Percentiles rank a stretch among this genome's conserved stretches.
Conservation (phyloP, 1,284 basidiomycete genomes). For the Peniophora sp. region DNA sequence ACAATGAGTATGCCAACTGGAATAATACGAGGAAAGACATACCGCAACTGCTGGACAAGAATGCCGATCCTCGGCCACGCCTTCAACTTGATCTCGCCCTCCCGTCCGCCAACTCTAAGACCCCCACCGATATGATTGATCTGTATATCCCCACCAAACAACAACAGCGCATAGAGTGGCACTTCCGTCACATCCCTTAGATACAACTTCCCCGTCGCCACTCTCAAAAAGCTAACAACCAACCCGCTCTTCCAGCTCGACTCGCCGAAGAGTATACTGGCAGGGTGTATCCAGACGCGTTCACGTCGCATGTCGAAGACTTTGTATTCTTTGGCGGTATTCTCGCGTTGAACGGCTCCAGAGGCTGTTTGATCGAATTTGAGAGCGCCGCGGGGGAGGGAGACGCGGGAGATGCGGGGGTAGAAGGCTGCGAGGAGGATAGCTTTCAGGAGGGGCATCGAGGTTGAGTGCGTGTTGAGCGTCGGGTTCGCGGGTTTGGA, state of each 20-base stretch:
- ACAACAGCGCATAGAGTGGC: conserved; percentile 77
- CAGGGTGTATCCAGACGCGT: conserved; percentile 80
- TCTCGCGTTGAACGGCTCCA: conserved; percentile 76
- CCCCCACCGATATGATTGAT: conserved; percentile 78
- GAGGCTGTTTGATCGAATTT: conserved; percentile 80
- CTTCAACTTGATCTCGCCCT: conserved; percentile 54
- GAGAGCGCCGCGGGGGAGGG: conserved; percentile 65
- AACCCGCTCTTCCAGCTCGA: conserved; percentile 74
- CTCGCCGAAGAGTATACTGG: conserved; percentile 74
- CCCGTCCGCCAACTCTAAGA: conserved; percentile 53
- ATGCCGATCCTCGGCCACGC: conserved; percentile 88
- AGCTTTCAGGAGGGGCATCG: conserved; percentile 72
- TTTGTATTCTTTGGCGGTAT: conserved; percentile 75
- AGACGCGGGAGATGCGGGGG: conserved; percentile 70
- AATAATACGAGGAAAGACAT: conserved; percentile 11
- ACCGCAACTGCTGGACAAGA: conserved; percentile 86
- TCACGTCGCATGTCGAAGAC: conserved; percentile 57
- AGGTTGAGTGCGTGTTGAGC: conserved; percentile 53
- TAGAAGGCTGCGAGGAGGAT: conserved; percentile 80
- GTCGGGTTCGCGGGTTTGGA: conserved; percentile 36
- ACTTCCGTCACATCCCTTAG: conserved; percentile 86
- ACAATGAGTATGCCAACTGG: background rate
- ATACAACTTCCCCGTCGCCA: conserved; percentile 81
- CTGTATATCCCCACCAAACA: conserved; percentile 78
- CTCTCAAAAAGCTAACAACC: conserved; percentile 78